phyloP scores from a whole-genome alignment of 2,329 filamentous ascomycete genomes.

The Shiraia sp. region DNA sequence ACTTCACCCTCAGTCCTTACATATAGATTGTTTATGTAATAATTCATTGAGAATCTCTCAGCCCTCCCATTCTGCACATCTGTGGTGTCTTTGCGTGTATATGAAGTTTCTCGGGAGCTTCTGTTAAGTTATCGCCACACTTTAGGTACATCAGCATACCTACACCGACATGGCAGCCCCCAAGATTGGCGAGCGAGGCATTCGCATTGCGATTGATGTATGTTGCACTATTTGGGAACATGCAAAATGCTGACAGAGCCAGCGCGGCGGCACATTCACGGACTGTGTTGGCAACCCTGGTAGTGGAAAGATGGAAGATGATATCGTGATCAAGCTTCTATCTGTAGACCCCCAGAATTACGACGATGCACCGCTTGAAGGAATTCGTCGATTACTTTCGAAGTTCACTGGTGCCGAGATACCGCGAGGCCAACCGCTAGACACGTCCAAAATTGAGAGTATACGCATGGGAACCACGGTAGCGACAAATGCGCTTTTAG shows the following conservation, averaged over 20 bases:
- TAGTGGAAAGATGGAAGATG: conserved; percentile 69
- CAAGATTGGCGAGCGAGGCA: conserved; percentile 55
- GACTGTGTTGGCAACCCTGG: conserved; percentile 85
- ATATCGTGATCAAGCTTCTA: conserved; percentile 83
- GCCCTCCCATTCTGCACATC: too few species aligned
- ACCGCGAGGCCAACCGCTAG: conserved; percentile 75
- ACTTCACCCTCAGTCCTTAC: too few species aligned
- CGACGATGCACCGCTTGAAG: conserved; percentile 85
- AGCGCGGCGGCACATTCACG: conserved; percentile 87
- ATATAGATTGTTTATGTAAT: too few species aligned
- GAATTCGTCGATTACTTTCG: conserved; percentile 82
- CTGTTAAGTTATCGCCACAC: too few species aligned
- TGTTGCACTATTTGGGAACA: not conserved
- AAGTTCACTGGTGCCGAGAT: conserved; percentile 76
- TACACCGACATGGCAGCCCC: conserved; percentile 26
- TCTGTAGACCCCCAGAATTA: conserved; percentile 92
- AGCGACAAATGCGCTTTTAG: conserved; percentile 87
- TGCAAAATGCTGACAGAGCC: conserved; percentile 12
- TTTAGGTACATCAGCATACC: not conserved
- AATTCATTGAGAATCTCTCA: too few species aligned
- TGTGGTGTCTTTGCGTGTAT: too few species aligned
- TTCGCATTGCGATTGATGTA: conserved; percentile 72
- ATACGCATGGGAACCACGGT: conserved; percentile 97
- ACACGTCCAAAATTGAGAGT: conserved; percentile 82
- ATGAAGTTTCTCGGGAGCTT: too few species aligned